Base-by-base conservation (phyloP, 306 rosid species). In the Prunus dulcis region DNA sequence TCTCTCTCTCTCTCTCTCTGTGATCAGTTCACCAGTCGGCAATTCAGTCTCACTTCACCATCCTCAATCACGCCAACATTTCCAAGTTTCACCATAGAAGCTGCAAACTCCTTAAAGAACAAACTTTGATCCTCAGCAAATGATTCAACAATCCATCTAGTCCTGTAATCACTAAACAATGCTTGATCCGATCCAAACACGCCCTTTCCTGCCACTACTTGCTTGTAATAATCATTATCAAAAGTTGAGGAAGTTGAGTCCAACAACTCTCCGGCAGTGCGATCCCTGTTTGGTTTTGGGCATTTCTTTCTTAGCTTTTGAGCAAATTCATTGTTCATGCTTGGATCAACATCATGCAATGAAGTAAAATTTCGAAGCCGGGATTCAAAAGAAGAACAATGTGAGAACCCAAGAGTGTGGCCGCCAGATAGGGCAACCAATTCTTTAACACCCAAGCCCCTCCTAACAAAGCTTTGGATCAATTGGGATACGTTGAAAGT, bases 401-500 rank as follows among this genome's bases (percentile, higher is more conserved):
- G 96, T 32, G 96, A 88, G 49, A 88, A 88, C 27, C 96, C 93
- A 9, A 88, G 84, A 15, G 90, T 90, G 85, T 93, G 97, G 13
- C 87, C 97, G 47, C 93, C 96, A 0, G 97, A 90, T 32, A 93
- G 85, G 63, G 94, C 86, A n/a, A 89, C 94, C 84, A 93, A 18
- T 22, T 93, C 96, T 50, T 85, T 89, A 9, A 85, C 68, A 10
- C 81, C 87, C 57, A 93, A 82, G 3, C 96, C 93, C 82, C 94
- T 90, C 55, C 78, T 82, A 63, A 79, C 83, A 76, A 90, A 89
- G 81, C 86, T 87, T 17, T 82, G 83, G 60, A 86, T 83, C 53
- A 90, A 87, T 78, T 89, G 88, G 17, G 70, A 79, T 3, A 85
- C 72, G 23, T 87, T 93, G 32, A 82, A 82, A 74, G 87, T 83